Percentiles rank a stretch among this genome's conserved stretches.
Evolutionary conservation across 2,329 filamentous ascomycete species (phyloP).

Genomic region (Fusarium sp.): DNA sequence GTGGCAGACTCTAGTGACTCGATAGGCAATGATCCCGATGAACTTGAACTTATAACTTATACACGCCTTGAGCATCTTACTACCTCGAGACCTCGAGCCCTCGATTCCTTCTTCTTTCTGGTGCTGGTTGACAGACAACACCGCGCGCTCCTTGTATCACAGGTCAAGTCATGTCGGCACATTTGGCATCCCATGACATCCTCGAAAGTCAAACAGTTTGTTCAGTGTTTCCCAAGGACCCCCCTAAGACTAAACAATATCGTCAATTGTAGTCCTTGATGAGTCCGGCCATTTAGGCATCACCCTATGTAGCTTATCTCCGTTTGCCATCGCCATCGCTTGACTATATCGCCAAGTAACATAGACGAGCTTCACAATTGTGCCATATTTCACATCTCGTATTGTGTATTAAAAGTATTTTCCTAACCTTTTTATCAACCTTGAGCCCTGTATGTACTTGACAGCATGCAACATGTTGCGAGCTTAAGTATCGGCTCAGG

Average conservation of each 20-base stretch:
- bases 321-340: background rate
- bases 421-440: rapidly evolving
- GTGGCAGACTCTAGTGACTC: background rate
- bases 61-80: background rate
- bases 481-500: background rate
- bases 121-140: background rate
- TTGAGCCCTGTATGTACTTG: background rate
- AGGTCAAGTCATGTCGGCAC: background rate
- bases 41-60: background rate
- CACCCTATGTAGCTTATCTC: background rate
- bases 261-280: no score
- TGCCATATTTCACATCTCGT: background rate
- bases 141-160: background rate
- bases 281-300: no score
- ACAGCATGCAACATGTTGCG: background rate
- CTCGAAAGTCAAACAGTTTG: background rate
- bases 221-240: no score
- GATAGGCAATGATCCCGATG: background rate
- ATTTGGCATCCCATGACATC: background rate
- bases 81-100: background rate
- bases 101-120: background rate
- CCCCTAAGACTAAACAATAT: no score
- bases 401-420: background rate
- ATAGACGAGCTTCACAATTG: background rate
- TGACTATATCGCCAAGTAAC: no score